These are phyloP conservation scores for Venturia aucupariae DNA, from an alignment of 2,329 filamentous ascomycete species.

Conservation along the genomic window DNA sequence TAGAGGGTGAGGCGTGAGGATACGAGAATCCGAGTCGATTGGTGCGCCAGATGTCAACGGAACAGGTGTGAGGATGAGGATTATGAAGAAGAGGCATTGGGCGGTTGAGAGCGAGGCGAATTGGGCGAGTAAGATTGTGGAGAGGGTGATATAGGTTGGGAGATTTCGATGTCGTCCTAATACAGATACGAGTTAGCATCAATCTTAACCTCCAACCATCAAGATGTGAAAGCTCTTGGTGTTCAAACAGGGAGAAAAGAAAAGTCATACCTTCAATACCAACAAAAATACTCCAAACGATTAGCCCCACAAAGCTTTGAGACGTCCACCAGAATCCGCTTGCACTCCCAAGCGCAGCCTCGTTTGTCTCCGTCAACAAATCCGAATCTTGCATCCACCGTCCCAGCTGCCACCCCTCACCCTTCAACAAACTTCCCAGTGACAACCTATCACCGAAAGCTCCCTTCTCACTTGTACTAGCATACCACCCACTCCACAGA, in stretches of 20 bases:
- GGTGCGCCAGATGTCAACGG: conserved; percentile 29
- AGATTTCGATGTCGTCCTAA: conserved; percentile 46
- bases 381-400: conserved; percentile 48
- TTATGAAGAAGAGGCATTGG: conserved; percentile 54
- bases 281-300: conserved; percentile 49
- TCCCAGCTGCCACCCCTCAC: conserved; percentile 29
- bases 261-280: conserved; percentile 43
- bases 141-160: conserved; percentile 38
- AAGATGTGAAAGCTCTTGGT: background rate
- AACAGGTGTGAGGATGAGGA: conserved; percentile 47
- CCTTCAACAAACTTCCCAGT: background rate
- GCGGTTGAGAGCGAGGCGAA: conserved; percentile 52
- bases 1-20: conserved; percentile 26
- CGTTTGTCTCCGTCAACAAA: conserved; percentile 43
- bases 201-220: background rate
- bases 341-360: conserved; percentile 45
- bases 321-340: conserved; percentile 54
- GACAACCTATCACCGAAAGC: conserved; percentile 16
- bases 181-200: background rate
- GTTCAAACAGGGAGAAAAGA: background rate
- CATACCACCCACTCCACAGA: conserved; percentile 31
- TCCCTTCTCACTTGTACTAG: conserved; percentile 27
- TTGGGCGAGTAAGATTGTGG: conserved; percentile 51
- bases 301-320: conserved; percentile 47
- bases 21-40: conserved; percentile 23